A percentile compares a stretch with the other conserved stretches of the same genome.
These are phyloP conservation scores for Leishmania guyanensis DNA, from an alignment of 208 protist genomes.

Conservation along the genomic window DNA sequence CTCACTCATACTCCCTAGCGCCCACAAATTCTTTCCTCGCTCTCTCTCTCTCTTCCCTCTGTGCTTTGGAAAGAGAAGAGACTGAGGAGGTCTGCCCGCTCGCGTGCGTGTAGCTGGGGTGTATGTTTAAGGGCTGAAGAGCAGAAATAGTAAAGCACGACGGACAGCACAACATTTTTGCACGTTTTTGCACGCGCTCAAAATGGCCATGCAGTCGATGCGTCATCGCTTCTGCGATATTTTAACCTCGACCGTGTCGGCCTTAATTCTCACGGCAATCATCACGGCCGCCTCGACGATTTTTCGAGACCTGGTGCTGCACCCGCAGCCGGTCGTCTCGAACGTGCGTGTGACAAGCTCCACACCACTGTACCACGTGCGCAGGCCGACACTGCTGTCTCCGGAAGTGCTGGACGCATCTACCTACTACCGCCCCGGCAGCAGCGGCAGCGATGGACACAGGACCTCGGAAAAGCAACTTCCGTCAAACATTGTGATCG, in stretches of 20 bases:
- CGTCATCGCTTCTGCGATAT: slow-evolving; percentile 51
- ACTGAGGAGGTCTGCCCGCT: neutral
- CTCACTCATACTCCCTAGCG: too few species aligned
- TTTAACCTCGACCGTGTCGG: slow-evolving; percentile 30
- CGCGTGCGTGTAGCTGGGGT: neutral
- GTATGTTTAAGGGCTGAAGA: neutral
- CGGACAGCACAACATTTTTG: too few species aligned
- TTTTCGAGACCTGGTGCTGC: slow-evolving; percentile 25
- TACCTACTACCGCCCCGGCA: slow-evolving; percentile 10
- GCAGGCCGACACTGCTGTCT: slow-evolving; percentile 23
- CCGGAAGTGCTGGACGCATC: neutral
- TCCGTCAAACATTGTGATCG: slow-evolving; percentile 15
- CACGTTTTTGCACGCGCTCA: neutral
- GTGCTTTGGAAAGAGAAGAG: neutral
- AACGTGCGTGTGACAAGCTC: slow-evolving; percentile 33
- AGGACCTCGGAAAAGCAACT: neutral
- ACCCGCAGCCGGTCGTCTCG: slow-evolving; percentile 30
- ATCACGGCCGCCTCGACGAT: slow-evolving; percentile 46
- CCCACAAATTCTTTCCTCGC: too few species aligned
- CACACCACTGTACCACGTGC: slow-evolving; percentile 32
- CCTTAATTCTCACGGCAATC: slow-evolving; percentile 32
- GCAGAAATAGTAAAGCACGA: neutral
- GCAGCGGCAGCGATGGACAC: neutral
- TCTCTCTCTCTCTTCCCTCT: neutral
- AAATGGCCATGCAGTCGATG: slow-evolving; percentile 44